A percentile compares a stretch with the other conserved stretches of the same genome.
Conservation (phyloP, 2,329 filamentous ascomycete species). For the Atkinsonella texensis region DNA sequence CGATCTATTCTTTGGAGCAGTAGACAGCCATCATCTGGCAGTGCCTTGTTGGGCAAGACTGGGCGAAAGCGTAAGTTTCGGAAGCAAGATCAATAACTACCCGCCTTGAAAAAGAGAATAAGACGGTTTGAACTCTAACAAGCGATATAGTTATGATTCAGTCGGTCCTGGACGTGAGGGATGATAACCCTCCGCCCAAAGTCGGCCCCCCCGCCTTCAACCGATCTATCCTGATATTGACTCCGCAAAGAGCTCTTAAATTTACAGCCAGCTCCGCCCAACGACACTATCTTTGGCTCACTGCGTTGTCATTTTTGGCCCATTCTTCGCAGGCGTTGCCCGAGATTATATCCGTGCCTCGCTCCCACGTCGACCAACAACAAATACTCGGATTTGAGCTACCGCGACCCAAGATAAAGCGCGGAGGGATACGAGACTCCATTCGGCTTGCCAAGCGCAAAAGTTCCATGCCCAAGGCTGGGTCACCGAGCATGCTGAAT, state of each 20-base stretch:
- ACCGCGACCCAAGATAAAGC: constrained; percentile 35
- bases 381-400: constrained; percentile 40
- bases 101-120: not conserved
- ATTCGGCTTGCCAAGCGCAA: constrained; percentile 75
- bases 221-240: constrained; percentile 88
- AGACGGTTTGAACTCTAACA: constrained; percentile 16
- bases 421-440: constrained; percentile 64
- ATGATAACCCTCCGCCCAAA: constrained; percentile 77
- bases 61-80: constrained; percentile 75
- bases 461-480: constrained; percentile 38
- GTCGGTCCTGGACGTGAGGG: constrained; percentile 93
- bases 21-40: constrained; percentile 84
- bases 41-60: constrained; percentile 82
- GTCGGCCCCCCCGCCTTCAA: constrained; percentile 60
- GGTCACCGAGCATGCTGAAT: constrained; percentile 39
- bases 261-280: constrained; percentile 79
- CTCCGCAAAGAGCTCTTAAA: constrained; percentile 84
- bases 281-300: constrained; percentile 90
- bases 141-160: constrained; percentile 68
- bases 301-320: constrained; percentile 85
- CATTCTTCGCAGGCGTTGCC: constrained; percentile 75
- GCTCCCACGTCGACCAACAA: constrained; percentile 26
- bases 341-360: constrained; percentile 49
- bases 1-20: constrained; percentile 95
- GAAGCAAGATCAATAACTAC: not conserved